phyloP scores from a whole-genome alignment of 768 basidiomycete genomes.

The Termitomyces sp. region DNA sequence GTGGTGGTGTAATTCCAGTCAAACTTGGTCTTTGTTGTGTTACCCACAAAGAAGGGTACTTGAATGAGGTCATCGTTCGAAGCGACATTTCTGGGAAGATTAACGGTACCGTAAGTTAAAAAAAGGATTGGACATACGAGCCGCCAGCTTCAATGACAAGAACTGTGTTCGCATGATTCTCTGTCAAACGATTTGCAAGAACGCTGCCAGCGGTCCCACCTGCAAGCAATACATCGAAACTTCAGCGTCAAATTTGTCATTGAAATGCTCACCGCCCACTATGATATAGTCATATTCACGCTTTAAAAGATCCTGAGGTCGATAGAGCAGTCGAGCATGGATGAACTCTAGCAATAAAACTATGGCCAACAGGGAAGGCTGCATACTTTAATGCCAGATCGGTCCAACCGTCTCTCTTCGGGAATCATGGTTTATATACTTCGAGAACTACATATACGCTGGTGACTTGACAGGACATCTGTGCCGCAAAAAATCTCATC shows the following conservation, averaged over 20 bases:
- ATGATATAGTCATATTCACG: conserved; percentile 5
- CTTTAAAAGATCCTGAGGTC: background rate
- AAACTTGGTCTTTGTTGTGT: no score
- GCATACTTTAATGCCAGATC: background rate
- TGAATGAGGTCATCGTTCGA: no score
- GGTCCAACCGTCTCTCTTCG: background rate
- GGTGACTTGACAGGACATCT: no score
- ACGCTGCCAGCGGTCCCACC: conserved; percentile 9
- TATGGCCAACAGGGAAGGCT: background rate
- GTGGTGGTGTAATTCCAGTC: no score
- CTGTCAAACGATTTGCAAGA: conserved; percentile 8
- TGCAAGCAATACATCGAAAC: background rate
- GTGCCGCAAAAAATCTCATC: no score
- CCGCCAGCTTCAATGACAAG: no score
- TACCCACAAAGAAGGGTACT: no score
- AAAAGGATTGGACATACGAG: no score
- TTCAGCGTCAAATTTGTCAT: background rate
- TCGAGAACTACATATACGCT: no score
- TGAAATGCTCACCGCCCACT: conserved; percentile 1
- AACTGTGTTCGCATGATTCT: background rate
- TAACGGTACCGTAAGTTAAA: no score
- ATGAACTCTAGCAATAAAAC: background rate
- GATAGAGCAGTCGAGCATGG: conserved; percentile 1
- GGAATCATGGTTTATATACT: background rate
- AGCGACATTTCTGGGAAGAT: no score